A percentile compares a stretch with the other conserved stretches of the same genome.
Evolutionary conservation across 2,329 filamentous ascomycete genomes (phyloP).

Genomic region (Aspergillus fijiensis): DNA sequence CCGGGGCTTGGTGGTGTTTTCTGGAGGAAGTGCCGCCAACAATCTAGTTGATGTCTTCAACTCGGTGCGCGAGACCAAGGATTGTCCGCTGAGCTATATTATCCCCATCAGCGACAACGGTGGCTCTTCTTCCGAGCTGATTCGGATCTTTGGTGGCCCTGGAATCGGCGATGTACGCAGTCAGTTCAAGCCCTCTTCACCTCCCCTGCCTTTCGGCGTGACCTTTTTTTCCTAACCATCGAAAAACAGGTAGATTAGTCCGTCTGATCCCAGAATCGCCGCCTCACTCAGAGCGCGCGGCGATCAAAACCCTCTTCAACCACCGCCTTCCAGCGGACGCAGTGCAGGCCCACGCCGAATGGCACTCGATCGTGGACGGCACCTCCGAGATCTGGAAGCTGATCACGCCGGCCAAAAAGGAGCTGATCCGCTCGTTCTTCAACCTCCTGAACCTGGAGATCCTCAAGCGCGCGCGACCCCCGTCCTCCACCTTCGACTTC

Average conservation of each 20-base stretch:
- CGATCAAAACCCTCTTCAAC: conserved; percentile 83
- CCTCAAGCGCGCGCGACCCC: conserved; percentile 68
- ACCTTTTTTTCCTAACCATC: conserved; percentile 8
- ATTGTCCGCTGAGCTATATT: conserved; percentile 73
- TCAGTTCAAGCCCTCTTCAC: conserved; percentile 38
- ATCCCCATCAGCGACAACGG: conserved; percentile 97
- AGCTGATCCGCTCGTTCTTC: conserved; percentile 74
- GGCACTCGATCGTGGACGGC: conserved; percentile 85
- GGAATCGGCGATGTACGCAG: conserved; percentile 78
- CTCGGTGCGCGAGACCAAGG: conserved; percentile 61
- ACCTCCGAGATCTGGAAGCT: conserved; percentile 72
- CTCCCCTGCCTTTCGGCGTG: background rate
- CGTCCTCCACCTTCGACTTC: conserved; percentile 74
- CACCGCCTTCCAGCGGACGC: conserved; percentile 70
- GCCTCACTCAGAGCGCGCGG: conserved; percentile 63
- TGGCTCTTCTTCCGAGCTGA: conserved; percentile 88
- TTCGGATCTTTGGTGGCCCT: conserved; percentile 90
- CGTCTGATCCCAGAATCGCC: conserved; percentile 74
- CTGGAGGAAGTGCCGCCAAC: conserved; percentile 91
- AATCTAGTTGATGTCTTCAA: conserved; percentile 89
- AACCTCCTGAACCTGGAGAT: conserved; percentile 77
- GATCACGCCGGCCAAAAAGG: conserved; percentile 69
- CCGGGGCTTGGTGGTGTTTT: conserved; percentile 77
- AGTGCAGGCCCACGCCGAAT: conserved; percentile 67
- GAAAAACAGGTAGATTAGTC: conserved; percentile 70